phyloP scores from a whole-genome alignment of 176 grass and related monocot species.

The Oryza australiensis region DNA sequence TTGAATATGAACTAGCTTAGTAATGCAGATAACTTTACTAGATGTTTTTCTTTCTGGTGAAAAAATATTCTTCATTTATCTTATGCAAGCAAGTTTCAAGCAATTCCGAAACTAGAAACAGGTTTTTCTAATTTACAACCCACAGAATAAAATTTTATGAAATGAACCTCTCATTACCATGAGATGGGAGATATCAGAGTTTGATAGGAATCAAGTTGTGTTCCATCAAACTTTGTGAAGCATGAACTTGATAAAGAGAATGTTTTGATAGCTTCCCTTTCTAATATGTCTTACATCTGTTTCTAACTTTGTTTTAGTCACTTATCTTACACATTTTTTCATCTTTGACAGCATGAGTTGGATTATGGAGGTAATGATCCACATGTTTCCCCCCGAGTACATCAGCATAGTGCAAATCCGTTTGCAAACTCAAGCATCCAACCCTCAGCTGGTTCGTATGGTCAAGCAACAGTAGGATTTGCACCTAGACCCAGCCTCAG shows the following conservation, averaged over 20 bases:
- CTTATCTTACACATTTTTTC: slow-evolving; percentile 20
- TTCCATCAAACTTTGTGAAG: slow-evolving; percentile 30
- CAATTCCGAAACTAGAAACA: not conserved
- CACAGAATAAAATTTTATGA: not conserved
- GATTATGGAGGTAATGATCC: slow-evolving; percentile 70
- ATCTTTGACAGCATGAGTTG: slow-evolving; percentile 76
- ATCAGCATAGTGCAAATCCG: slow-evolving; percentile 46
- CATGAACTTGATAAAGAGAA: not conserved
- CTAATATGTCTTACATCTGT: slow-evolving; percentile 27
- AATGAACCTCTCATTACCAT: not conserved
- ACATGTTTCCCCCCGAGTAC: slow-evolving; percentile 56
- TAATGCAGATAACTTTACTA: not conserved
- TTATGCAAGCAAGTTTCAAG: not conserved
- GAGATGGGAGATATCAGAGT: not conserved
- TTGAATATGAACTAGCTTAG: slow-evolving; percentile 11
- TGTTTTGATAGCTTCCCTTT: not conserved
- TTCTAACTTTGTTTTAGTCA: slow-evolving; percentile 21
- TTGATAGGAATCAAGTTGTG: not conserved
- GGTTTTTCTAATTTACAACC: not conserved
- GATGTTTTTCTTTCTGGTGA: not conserved
- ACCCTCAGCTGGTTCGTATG: slow-evolving; percentile 35
- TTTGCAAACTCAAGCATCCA: slow-evolving; percentile 50
- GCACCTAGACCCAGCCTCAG: slow-evolving; percentile 48
- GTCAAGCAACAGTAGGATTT: slow-evolving; percentile 34
- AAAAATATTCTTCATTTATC: not conserved